Percentiles rank a stretch among this genome's conserved stretches.
Evolutionary conservation across 176 grass and related monocot species (phyloP).

Genomic region (Zoysia japonica): DNA sequence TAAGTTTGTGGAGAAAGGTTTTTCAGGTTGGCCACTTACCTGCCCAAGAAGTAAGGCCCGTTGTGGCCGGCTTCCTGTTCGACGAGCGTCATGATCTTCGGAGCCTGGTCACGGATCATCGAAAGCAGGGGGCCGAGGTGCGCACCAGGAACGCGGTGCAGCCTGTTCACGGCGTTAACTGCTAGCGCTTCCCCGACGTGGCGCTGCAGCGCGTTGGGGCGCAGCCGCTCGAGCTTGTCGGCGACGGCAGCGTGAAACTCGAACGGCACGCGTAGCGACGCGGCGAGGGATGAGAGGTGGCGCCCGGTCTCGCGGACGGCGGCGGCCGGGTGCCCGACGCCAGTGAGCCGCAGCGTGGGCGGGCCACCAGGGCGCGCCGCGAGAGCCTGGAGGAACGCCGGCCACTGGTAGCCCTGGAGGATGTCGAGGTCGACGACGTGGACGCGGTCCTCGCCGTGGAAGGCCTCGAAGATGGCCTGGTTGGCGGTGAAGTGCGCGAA

Average conservation of each 20-base stretch:
- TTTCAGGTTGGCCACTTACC: not conserved
- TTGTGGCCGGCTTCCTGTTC: conserved; percentile 93
- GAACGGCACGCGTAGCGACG: conserved; percentile 72
- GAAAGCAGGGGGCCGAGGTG: conserved; percentile 56
- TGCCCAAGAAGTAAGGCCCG: conserved; percentile 67
- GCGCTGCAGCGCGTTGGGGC: conserved; percentile 65
- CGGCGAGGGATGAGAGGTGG: conserved; percentile 65
- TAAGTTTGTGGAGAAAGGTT: not conserved
- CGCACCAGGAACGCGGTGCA: conserved; percentile 59
- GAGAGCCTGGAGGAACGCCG: conserved; percentile 78
- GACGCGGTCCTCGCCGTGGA: conserved; percentile 75
- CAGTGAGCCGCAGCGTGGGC: conserved; percentile 71
- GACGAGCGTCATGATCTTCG: conserved; percentile 80
- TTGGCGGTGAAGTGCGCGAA: conserved; percentile 94
- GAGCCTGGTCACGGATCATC: conserved; percentile 59
- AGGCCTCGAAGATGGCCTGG: conserved; percentile 92
- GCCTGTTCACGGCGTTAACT: conserved; percentile 71
- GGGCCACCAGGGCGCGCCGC: conserved; percentile 64
- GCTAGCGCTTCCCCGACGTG: conserved; percentile 75
- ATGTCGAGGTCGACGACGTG: conserved; percentile 92
- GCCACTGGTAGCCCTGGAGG: conserved; percentile 92
- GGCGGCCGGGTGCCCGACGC: conserved; percentile 61
- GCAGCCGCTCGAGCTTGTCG: conserved; percentile 58
- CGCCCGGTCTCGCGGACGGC: conserved; percentile 69
- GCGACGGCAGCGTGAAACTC: conserved; percentile 77